Evolutionary conservation across 2,329 filamentous ascomycete genomes (phyloP), one percentile per base, ranked within the genome.

Genomic region (Paracoccidioides lutzii): DNA sequence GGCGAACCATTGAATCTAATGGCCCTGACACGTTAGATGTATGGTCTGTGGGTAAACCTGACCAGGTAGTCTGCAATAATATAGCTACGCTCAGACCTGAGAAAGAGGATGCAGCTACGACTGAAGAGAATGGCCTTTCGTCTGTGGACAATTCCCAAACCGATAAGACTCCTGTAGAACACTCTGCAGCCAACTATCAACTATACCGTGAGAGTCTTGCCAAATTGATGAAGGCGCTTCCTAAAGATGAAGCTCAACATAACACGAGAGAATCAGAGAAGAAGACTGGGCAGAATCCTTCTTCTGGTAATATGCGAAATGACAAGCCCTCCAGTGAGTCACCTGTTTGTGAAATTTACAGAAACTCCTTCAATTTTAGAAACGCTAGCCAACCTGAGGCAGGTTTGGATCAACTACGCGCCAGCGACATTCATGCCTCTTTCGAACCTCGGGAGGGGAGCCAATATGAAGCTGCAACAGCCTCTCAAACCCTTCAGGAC

Each of bases 391-490:
- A 5, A 52, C 3, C 15, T 7, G 9, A 57, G n/a, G 64, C 67
- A 41, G 65, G 68, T 53, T 56, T 72, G 33, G 65, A 70, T 40
- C 55, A 63, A n/a, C 59, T 72, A 43, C 61, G 64, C 42, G 66
- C 69, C 2, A 69, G 64, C 53, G 70, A 72, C 59, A 67, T 72
- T 22, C 65, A 69, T 49, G 65, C 66, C 10, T 59, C 63, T 28
- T 70, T 66, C 54, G 60, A 61, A 49, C 38, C 60, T 10, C 61
- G 59, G 37, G 57, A 56, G 9, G 59, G 62, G n/a, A 61, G 60
- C 35, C 60, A 59, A 15, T 58, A 63, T 5, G 38, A 58, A 4
- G 62, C 64, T 8, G 10, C n/a, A 10, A 28, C 32, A 6, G 12
- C 46, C 28, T 49, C 22, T 28, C 32, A 12, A 37, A 32, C 33